Evolutionary conservation across 1,139 yeast species (phyloP).

Genomic region (Meyerozyma guilliermondii): DNA sequence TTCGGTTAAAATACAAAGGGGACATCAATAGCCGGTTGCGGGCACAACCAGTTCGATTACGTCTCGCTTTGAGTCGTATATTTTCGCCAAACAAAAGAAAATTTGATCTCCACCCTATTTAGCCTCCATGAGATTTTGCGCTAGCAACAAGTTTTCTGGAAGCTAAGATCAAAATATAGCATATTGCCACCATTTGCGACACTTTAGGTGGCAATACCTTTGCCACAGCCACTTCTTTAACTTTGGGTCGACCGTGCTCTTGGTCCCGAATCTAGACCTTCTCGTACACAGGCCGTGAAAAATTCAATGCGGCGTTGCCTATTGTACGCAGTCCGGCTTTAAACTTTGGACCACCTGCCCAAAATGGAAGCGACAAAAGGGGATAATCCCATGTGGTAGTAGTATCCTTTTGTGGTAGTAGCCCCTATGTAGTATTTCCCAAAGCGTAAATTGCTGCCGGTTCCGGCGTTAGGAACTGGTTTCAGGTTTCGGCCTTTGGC

Average conservation of each 20-base stretch:
- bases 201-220: no score
- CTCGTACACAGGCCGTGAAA: not conserved
- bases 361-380: not conserved
- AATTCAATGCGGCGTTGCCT: not conserved
- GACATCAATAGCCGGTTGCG: no score
- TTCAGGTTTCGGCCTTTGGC: no score
- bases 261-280: not conserved
- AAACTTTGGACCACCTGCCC: not conserved
- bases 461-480: not conserved
- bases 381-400: not conserved
- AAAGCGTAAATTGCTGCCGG: not conserved
- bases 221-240: not conserved
- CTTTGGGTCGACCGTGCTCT: no score
- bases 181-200: no score
- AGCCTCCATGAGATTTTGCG: no score
- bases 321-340: not conserved
- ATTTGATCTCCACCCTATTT: no score
- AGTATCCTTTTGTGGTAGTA: not conserved
- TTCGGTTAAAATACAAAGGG: not conserved
- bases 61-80: no score
- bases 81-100: no score
- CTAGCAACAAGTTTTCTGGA: no score
- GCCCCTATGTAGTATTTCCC: not conserved
- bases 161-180: no score
- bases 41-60: no score